These are phyloP conservation scores for Penicillium atrosanguineum DNA, from an alignment of 495 filamentous ascomycete species.

Conservation along the genomic window DNA sequence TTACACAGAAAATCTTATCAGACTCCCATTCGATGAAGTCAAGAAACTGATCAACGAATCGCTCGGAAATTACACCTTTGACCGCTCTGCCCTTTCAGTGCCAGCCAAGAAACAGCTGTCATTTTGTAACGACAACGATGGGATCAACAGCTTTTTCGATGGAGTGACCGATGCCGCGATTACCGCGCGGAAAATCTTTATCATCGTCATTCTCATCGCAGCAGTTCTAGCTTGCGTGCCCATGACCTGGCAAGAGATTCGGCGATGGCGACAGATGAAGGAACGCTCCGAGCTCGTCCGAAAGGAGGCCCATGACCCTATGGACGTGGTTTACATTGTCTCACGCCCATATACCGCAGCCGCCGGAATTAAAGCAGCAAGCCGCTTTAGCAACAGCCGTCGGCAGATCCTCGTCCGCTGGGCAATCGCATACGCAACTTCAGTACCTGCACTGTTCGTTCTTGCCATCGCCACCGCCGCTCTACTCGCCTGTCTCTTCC, in stretches of 20 bases:
- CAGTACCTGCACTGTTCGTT: conserved; percentile 80
- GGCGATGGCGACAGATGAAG: conserved; percentile 71
- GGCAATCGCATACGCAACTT: conserved; percentile 84
- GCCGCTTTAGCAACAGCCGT: conserved; percentile 62
- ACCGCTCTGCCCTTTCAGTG: conserved; percentile 72
- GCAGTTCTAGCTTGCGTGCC: conserved; percentile 72
- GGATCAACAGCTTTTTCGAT: conserved; percentile 84
- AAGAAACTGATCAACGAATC: conserved; percentile 66
- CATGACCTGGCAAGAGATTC: conserved; percentile 77
- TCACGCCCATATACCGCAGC: conserved; percentile 73
- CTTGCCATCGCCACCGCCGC: conserved; percentile 83
- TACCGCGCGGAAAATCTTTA: conserved; percentile 68
- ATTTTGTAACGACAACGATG: conserved; percentile 84
- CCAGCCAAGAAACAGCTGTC: conserved; percentile 75
- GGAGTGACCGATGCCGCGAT: conserved; percentile 57
- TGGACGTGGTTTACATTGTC: conserved; percentile 87
- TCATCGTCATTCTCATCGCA: conserved; percentile 64
- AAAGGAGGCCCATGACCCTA: conserved; percentile 65
- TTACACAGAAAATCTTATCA: conserved; percentile 66
- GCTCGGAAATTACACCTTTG: conserved; percentile 70
- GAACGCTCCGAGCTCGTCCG: conserved; percentile 64
- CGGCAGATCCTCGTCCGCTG: conserved; percentile 74
- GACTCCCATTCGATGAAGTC: conserved; percentile 72
- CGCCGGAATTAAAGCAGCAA: conserved; percentile 69
- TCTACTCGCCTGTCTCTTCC: conserved; percentile 78